A percentile compares a stretch with the other conserved stretches of the same genome.
Evolutionary conservation across 179 eudicot genomes (phyloP).

Genomic region (Drosera spatulata): DNA sequence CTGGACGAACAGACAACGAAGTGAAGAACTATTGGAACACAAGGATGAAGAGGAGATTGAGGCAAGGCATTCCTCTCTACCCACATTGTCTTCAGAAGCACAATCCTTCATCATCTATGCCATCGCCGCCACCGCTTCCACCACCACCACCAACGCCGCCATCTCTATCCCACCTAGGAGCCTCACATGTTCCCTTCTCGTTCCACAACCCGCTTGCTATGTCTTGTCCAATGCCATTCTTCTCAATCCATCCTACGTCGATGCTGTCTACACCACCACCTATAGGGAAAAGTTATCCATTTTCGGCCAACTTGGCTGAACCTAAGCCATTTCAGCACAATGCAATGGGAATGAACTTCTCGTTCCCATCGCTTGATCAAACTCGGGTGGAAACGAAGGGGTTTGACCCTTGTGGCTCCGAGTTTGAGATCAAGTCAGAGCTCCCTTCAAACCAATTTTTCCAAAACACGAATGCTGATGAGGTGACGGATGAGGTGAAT

Average conservation of each 20-base stretch:
- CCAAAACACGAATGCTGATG: constrained; percentile 2
- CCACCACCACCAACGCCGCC: no score
- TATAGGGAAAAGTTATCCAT: constrained; percentile 2
- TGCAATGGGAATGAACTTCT: constrained; percentile 7
- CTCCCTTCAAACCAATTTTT: constrained; percentile 46
- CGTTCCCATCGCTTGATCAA: constrained; percentile 1
- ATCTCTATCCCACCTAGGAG: constrained; percentile 9
- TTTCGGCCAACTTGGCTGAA: background rate
- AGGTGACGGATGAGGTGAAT: background rate
- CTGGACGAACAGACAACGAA: constrained; percentile 61
- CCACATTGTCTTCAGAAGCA: constrained; percentile 14
- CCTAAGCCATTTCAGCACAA: constrained; percentile 14
- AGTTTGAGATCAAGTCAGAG: constrained; percentile 19
- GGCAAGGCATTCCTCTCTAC: constrained; percentile 43
- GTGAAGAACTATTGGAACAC: constrained; percentile 69
- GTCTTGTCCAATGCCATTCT: constrained; percentile 17
- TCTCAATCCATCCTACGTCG: constrained; percentile 17
- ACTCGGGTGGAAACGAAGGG: constrained; percentile 3
- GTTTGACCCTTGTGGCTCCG: constrained; percentile 7
- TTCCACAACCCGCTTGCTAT: constrained; percentile 23
- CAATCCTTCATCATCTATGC: constrained; percentile 1
- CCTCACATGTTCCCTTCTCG: constrained; percentile 12
- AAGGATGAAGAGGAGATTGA: constrained; percentile 33
- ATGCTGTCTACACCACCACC: constrained; percentile 12
- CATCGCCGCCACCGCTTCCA: constrained; percentile 3